phyloP scores from a whole-genome alignment of 345 rosid species.

The Schrenkiella parvula region DNA sequence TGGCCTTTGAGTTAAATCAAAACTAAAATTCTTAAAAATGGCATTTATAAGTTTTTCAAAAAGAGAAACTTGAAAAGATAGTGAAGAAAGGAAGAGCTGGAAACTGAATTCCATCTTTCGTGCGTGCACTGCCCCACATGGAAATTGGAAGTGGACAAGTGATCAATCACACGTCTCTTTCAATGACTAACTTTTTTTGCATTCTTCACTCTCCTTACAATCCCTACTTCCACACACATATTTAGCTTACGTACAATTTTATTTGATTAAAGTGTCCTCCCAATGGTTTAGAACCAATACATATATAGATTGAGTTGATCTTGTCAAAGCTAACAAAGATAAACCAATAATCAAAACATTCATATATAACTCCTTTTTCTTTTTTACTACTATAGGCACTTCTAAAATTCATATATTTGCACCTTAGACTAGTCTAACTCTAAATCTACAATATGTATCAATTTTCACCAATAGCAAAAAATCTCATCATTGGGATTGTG shows the following conservation, averaged over 20 bases:
- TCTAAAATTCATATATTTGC: background rate
- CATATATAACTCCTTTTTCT: background rate
- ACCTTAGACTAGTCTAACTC: background rate
- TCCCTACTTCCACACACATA: conserved; percentile 17
- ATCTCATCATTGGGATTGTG: background rate
- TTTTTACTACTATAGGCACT: background rate
- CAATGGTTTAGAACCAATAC: background rate
- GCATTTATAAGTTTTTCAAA: background rate
- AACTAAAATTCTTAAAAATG: background rate
- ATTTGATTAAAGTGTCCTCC: conserved; percentile 8
- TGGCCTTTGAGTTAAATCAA: background rate
- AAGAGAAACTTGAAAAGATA: conserved; percentile 40
- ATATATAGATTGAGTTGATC: background rate
- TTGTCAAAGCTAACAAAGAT: background rate
- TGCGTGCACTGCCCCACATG: conserved; percentile 73
- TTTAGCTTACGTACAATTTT: conserved; percentile 14
- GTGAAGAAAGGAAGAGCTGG: conserved; percentile 47
- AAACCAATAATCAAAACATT: background rate
- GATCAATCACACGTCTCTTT: conserved; percentile 57
- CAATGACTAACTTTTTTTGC: conserved; percentile 36
- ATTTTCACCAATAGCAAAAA: background rate
- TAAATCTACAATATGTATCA: background rate
- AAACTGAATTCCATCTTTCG: conserved; percentile 56
- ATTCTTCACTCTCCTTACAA: conserved; percentile 13
- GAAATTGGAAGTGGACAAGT: conserved; percentile 61